Percentiles rank a stretch among this genome's conserved stretches.
Conservation (phyloP, 768 basidiomycete species). For the Collybiopsis luxurians region DNA sequence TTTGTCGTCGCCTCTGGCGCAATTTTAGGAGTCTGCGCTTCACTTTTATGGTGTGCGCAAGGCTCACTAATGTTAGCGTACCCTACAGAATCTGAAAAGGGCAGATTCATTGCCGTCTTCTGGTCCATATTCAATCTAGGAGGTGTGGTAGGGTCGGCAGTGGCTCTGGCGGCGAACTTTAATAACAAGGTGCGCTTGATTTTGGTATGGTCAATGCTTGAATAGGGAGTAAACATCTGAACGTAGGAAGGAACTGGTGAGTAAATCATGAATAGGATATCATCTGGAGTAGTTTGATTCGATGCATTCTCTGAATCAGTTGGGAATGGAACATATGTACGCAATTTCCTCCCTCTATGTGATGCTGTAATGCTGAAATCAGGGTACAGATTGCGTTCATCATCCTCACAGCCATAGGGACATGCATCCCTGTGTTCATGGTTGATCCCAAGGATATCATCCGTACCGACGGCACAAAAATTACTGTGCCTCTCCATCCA, state of each 20-base stretch:
- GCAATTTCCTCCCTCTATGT: slow-evolving; percentile 27
- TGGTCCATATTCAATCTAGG: slow-evolving; percentile 86
- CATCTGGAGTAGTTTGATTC: neutral
- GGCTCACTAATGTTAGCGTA: slow-evolving; percentile 83
- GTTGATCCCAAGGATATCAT: slow-evolving; percentile 70
- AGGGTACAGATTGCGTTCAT: slow-evolving; percentile 68
- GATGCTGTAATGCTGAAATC: too few relatives aligned
- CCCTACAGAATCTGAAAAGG: slow-evolving; percentile 78
- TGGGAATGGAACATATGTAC: slow-evolving; percentile 71
- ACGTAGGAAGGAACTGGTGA: slow-evolving; percentile 40
- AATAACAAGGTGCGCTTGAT: slow-evolving; percentile 52
- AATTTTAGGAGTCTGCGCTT: slow-evolving; percentile 64
- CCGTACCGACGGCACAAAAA: slow-evolving; percentile 72
- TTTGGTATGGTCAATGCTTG: neutral
- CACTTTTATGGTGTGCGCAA: slow-evolving; percentile 82
- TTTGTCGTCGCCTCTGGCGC: slow-evolving; percentile 78
- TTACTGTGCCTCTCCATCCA: slow-evolving; percentile 59
- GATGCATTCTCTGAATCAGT: slow-evolving; percentile 39
- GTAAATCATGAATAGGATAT: slow-evolving; percentile 14
- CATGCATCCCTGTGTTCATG: slow-evolving; percentile 65
- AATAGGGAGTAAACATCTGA: too few relatives aligned
- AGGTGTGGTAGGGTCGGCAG: slow-evolving; percentile 74
- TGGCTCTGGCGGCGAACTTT: slow-evolving; percentile 71
- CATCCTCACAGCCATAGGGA: slow-evolving; percentile 66
- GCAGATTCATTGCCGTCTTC: slow-evolving; percentile 73